Conservation (phyloP, 305 asterid species). For the Coffea humblotiana region DNA sequence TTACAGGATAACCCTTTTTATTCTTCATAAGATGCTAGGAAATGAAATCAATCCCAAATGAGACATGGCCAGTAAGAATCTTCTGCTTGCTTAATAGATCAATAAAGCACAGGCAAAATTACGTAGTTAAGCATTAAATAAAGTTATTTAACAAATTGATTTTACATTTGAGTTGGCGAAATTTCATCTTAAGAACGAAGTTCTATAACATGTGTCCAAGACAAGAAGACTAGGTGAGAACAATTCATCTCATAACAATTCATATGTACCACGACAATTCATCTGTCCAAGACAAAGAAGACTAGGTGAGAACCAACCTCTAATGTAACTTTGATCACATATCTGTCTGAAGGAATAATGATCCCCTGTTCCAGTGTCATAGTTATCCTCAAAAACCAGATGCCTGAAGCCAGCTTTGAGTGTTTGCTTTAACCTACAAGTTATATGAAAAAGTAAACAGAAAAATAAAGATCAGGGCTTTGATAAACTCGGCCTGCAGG, state of each 20-base stretch:
- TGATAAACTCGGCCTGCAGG: not conserved
- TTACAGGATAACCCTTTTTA: no score
- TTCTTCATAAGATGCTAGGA: no score
- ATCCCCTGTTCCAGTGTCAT: constrained; percentile 97
- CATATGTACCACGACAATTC: not conserved
- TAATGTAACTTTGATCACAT: constrained; percentile 81
- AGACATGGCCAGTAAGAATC: not conserved
- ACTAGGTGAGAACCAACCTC: constrained; percentile 44
- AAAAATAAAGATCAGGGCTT: constrained; percentile 10
- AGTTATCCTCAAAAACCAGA: constrained; percentile 93
- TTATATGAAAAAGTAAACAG: constrained; percentile 18
- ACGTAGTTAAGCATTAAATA: no score
- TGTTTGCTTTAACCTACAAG: constrained; percentile 81
- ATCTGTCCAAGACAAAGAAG: not conserved
- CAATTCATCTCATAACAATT: not conserved
- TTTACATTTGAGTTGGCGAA: no score
- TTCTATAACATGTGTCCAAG: not conserved
- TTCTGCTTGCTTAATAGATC: not conserved
- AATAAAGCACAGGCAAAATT: not conserved
- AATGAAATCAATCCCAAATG: no score
- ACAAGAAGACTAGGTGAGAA: constrained; percentile 13
- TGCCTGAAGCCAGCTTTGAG: constrained; percentile 94
- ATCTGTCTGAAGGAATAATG: constrained; percentile 95
- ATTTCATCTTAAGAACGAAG: no score
- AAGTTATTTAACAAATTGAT: no score